phyloP scores from a whole-genome alignment of 176 grass and related monocot genomes.

The Zoysia pacifica region DNA sequence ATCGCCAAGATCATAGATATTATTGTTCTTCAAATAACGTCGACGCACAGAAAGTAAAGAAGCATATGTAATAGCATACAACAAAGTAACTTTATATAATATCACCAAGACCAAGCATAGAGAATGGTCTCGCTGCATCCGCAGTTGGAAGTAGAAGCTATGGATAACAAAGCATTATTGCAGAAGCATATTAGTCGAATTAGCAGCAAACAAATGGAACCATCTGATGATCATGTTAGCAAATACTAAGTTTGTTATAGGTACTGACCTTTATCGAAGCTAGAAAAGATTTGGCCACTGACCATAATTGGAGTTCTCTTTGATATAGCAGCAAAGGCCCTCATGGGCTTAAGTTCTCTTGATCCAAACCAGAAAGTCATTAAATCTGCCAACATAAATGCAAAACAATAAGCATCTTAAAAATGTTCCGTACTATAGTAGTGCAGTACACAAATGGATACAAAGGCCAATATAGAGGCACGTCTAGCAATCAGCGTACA shows the following conservation, averaged over 20 bases:
- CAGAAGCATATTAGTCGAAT: not conserved
- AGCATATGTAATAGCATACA: not conserved
- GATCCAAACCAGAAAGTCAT: too few relatives aligned
- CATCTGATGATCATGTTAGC: not conserved
- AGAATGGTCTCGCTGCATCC: constrained; percentile 72
- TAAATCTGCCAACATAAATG: too few relatives aligned
- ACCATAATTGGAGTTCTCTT: constrained; percentile 72
- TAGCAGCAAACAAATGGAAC: not conserved
- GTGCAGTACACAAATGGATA: too few relatives aligned
- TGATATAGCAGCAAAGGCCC: too few relatives aligned
- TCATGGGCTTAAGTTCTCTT: too few relatives aligned
- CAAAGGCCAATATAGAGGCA: too few relatives aligned
- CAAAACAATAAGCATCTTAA: too few relatives aligned
- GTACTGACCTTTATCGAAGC: constrained; percentile 82
- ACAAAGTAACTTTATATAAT: constrained; percentile 42
- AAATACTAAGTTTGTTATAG: not conserved
- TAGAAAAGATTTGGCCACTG: constrained; percentile 97
- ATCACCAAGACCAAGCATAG: constrained; percentile 93
- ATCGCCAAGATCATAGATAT: too few relatives aligned
- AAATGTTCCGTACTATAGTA: too few relatives aligned
- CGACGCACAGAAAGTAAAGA: too few relatives aligned
- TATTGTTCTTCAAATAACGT: too few relatives aligned
- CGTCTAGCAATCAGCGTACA: too few relatives aligned
- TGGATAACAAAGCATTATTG: not conserved
- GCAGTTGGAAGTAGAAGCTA: constrained; percentile 83